Base-by-base conservation (phyloP, 331 rosid species). In the Rhamnella rubrinervis region DNA sequence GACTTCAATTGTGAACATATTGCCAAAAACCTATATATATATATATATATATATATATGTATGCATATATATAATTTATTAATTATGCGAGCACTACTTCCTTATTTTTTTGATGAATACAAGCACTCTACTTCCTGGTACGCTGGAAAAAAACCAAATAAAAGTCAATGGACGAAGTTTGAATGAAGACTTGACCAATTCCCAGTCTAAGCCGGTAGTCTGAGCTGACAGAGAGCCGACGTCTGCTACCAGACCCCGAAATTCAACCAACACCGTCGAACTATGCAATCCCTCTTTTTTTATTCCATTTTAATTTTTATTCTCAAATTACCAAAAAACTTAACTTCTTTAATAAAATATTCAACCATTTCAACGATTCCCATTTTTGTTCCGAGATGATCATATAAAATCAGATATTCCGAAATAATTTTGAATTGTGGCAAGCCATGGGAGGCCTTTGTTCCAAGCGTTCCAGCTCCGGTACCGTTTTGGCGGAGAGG, bases 401-500 rank as follows among this genome's bases (percentile, higher is more conserved):
- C 14, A 9, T 44, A 44, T 44, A 7, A 7, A 40, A 40, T 31
- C 35, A 31, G 4, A 31, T 31, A 31, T 31, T 31, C 35, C 35
- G 35, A 31, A 31, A 80, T 17, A 77, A 35, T 85, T 81, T 70
- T 55, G 51, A n/a, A 31, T 25, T 26, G 61, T 37, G 18, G 41
- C 77, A 73, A 72, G 31, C 67, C 49, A 85, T 87, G 92, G 96
- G 96, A 66, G 89, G 67, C 35, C 47, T 70, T 55, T 81, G 77
- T 75, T 88, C 96, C 28, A 73, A 60, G 74, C 66, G 85, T 68
- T 75, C 59, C 15, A 77, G 78, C 19, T 77, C 72, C 51, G 80
- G 61, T 38, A 80, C 69, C 71, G 72, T 31, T 67, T 63, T 65
- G 55, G 67, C 81, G 44, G 78, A 72, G 19, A 41, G 26, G 8